These are phyloP conservation scores for Rosa multiflora DNA, from an alignment of 306 rosid species.

Conservation along the genomic window DNA sequence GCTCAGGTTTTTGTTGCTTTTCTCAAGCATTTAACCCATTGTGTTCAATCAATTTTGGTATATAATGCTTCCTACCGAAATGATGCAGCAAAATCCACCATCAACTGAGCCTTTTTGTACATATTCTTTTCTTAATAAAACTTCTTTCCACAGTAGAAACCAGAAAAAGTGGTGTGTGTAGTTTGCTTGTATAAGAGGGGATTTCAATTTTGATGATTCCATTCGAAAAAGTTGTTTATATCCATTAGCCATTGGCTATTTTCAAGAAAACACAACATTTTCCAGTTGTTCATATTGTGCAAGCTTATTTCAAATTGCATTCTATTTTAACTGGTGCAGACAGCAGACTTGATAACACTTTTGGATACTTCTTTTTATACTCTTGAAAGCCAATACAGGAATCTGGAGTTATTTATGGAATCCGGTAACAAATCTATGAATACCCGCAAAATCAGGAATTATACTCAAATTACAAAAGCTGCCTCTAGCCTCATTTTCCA, in stretches of 20 bases:
- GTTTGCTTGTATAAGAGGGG: not conserved
- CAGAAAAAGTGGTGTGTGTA: not conserved
- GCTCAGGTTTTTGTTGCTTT: slow-evolving; percentile 33
- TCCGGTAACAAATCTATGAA: slow-evolving; percentile 74
- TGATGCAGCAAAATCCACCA: slow-evolving; percentile 9
- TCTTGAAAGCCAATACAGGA: not conserved
- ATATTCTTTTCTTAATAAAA: slow-evolving; percentile 15
- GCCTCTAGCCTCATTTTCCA: slow-evolving; percentile 48
- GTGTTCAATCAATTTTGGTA: slow-evolving; percentile 23
- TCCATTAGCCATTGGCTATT: not conserved
- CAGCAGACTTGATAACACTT: not conserved
- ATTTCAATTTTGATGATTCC: not conserved
- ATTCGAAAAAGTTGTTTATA: not conserved
- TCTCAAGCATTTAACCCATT: slow-evolving; percentile 26
- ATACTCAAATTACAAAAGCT: slow-evolving; percentile 54
- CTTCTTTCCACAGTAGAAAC: not conserved
- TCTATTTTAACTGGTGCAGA: not conserved
- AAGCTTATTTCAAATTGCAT: not conserved
- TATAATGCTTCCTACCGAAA: not conserved
- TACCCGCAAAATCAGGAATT: slow-evolving; percentile 64
- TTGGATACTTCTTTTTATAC: not conserved
- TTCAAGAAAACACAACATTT: not conserved
- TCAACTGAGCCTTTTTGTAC: slow-evolving; percentile 3
- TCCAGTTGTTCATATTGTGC: not conserved
- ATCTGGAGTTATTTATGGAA: slow-evolving; percentile 33